A percentile compares a stretch with the other conserved stretches of the same genome.
These are phyloP conservation scores for Triticum timopheevii DNA, from an alignment of 176 grass and related monocot genomes.

Conservation along the genomic window DNA sequence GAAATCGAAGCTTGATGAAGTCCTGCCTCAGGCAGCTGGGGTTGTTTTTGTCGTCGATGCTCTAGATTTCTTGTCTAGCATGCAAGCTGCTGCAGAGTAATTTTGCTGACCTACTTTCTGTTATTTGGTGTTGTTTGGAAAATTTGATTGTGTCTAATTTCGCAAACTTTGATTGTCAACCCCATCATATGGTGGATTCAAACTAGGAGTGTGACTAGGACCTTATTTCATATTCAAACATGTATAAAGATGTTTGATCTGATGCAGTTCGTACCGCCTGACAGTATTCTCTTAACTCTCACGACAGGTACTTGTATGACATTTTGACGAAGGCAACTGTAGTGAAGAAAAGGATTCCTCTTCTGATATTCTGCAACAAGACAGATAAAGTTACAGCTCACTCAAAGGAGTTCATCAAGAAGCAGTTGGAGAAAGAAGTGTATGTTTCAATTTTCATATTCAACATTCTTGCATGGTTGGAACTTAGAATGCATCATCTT, in stretches of 20 bases:
- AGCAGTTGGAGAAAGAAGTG: slow-evolving; percentile 98
- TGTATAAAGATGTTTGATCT: background rate
- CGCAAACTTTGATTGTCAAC: background rate
- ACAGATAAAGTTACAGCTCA: slow-evolving; percentile 98
- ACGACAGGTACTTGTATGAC: slow-evolving; percentile 82
- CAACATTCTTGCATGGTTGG: background rate
- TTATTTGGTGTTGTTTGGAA: background rate
- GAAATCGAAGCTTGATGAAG: slow-evolving; percentile 85
- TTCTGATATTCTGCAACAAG: slow-evolving; percentile 96
- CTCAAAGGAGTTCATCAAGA: slow-evolving; percentile 96
- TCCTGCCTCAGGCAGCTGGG: slow-evolving; percentile 73
- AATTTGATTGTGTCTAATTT: background rate
- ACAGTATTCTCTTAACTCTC: background rate
- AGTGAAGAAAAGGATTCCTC: slow-evolving; percentile 71
- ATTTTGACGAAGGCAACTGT: slow-evolving; percentile 80
- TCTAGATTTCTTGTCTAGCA: slow-evolving; percentile 85
- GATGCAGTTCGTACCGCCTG: background rate
- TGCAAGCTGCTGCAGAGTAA: slow-evolving; percentile 86
- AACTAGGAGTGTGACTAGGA: background rate
- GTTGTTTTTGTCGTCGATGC: slow-evolving; percentile 82
- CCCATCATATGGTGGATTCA: background rate
- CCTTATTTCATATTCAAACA: background rate
- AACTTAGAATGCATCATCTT: background rate
- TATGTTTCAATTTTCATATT: slow-evolving; percentile 32
- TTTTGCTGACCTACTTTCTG: slow-evolving; percentile 13